Evolutionary conservation across 1,139 yeast species (phyloP).

Genomic region (Blastobotrys serpentis): DNA sequence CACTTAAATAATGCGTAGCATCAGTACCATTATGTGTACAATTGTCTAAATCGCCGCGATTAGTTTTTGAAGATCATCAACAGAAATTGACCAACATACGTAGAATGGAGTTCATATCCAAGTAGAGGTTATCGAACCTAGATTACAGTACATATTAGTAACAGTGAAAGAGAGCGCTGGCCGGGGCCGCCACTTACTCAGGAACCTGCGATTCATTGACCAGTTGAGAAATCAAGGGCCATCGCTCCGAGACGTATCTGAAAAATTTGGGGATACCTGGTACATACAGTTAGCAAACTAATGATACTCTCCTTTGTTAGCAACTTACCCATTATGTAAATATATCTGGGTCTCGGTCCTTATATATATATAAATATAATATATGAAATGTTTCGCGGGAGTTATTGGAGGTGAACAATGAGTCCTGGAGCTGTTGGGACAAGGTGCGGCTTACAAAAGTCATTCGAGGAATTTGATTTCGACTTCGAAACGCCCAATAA

Average conservation of each 20-base stretch:
- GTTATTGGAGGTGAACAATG: too few species aligned
- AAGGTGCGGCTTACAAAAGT: too few species aligned
- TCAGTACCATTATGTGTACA: conserved; percentile 72
- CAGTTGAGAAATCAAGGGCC: conserved; percentile 93
- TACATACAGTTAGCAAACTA: conserved; percentile 8
- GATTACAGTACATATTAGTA: conserved; percentile 11
- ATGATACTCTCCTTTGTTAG: background rate
- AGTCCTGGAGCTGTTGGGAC: background rate
- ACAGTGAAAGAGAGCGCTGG: background rate
- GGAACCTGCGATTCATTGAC: conserved; percentile 84
- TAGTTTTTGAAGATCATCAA: background rate
- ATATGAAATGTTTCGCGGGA: too few species aligned
- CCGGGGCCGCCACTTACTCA: conserved; percentile 47
- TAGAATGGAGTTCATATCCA: conserved; percentile 96
- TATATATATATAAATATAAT: background rate
- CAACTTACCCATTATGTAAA: conserved; percentile 12
- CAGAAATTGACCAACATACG: conserved; percentile 37
- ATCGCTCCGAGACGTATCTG: conserved; percentile 96
- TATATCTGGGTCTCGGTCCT: background rate
- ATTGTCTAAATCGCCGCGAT: conserved; percentile 21
- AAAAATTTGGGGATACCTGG: conserved; percentile 93
- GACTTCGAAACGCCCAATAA: too few species aligned
- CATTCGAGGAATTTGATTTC: too few species aligned
- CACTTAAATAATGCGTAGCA: conserved; percentile 52
- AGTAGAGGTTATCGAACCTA: conserved; percentile 81